These are phyloP conservation scores for Plasmopara viticola DNA, from an alignment of 352 stramenopile genomes.

Conservation along the genomic window DNA sequence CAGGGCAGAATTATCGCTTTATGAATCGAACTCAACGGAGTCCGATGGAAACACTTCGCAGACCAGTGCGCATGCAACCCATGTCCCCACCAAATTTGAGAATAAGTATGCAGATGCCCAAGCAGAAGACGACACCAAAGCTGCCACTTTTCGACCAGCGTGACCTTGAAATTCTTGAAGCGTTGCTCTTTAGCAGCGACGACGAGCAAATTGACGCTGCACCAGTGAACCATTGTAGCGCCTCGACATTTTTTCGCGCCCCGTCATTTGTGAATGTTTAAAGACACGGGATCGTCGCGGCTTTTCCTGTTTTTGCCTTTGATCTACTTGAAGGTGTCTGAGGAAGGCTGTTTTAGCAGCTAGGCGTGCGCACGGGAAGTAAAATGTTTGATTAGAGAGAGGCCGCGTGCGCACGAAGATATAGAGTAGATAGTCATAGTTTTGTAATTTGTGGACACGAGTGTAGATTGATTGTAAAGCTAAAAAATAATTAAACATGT, in stretches of 20 bases:
- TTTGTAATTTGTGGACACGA: not conserved
- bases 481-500: constrained; percentile 17
- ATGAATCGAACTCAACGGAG: constrained; percentile 15
- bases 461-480: not conserved
- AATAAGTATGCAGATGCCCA: constrained; percentile 15
- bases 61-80: constrained; percentile 8
- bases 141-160: constrained; percentile 36
- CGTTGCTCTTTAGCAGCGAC: constrained; percentile 49
- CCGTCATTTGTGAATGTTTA: constrained; percentile 35
- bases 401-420: constrained; percentile 7
- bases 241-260: constrained; percentile 18
- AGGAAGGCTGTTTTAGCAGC: constrained; percentile 12
- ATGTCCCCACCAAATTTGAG: constrained; percentile 25
- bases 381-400: constrained; percentile 1
- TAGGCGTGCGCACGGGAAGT: not conserved
- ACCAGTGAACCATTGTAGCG: constrained; percentile 18
- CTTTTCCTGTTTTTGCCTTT: constrained; percentile 17
- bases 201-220: constrained; percentile 29
- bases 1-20: constrained; percentile 28
- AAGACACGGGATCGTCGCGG: constrained; percentile 21
- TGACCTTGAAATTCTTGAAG: constrained; percentile 48
- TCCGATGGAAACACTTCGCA: constrained; percentile 7
- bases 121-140: constrained; percentile 8
- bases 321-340: constrained; percentile 22
- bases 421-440: constrained; percentile 16